Conservation (phyloP, 1,284 basidiomycete genomes). For the Macrocybe sp. region DNA sequence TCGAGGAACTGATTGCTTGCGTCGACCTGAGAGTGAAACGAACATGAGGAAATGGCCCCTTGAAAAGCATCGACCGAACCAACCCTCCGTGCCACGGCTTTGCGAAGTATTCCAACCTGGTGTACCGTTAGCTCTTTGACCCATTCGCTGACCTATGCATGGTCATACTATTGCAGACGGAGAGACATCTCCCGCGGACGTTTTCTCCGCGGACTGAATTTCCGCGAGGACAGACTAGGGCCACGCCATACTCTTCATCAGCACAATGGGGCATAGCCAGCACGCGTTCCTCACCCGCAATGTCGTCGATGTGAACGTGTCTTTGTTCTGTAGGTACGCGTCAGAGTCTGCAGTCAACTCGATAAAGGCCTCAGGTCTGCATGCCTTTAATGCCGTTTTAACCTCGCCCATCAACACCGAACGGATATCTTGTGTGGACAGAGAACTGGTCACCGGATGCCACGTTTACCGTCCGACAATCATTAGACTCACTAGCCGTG, state of each 20-base stretch:
- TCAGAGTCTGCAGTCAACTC: conserved; percentile 2
- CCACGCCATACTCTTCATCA: background rate
- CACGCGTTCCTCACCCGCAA: conserved; percentile 49
- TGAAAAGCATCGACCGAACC: conserved; percentile 17
- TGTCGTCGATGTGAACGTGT: conserved; percentile 49
- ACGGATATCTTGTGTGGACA: conserved; percentile 39
- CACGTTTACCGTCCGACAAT: conserved; percentile 1
- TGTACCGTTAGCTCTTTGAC: background rate
- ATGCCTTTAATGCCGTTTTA: conserved; percentile 62
- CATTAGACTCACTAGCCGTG: too few species aligned
- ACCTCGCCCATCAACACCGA: conserved; percentile 38
- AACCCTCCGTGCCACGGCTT: conserved; percentile 55
- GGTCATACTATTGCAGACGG: conserved; percentile 38
- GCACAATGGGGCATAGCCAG: background rate
- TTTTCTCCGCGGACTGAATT: conserved; percentile 64
- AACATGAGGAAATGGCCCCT: background rate
- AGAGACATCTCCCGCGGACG: conserved; percentile 33
- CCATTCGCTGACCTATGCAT: background rate
- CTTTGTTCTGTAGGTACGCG: conserved; percentile 38
- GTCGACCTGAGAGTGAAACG: conserved; percentile 40
- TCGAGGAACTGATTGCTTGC: conserved; percentile 50
- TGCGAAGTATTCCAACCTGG: conserved; percentile 45
- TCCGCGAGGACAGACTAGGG: conserved; percentile 64
- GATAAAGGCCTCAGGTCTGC: background rate
- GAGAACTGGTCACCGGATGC: background rate